Conservation (phyloP, 305 asterid species). For the Rubia balearica region DNA sequence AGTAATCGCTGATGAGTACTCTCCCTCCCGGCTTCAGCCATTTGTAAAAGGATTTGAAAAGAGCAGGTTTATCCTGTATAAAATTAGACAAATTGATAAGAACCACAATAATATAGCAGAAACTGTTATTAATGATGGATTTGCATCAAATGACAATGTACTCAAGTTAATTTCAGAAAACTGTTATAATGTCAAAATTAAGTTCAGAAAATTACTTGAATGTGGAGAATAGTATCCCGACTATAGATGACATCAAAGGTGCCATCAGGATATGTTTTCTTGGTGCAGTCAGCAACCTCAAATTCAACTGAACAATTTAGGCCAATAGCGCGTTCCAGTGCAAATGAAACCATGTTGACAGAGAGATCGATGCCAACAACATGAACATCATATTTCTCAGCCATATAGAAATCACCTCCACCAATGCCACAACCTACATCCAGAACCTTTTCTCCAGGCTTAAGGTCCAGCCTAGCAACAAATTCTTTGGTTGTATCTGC, state of each 20-base stretch:
- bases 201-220: slow-evolving; percentile 48
- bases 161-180: too few species aligned
- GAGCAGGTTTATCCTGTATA: slow-evolving; percentile 82
- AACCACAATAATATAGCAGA: neutral
- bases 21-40: slow-evolving; percentile 98
- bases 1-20: slow-evolving; percentile 83
- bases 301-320: slow-evolving; percentile 88
- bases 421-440: slow-evolving; percentile 99
- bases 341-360: slow-evolving; percentile 86
- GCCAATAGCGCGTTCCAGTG: slow-evolving; percentile 85
- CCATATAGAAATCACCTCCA: slow-evolving; percentile 98
- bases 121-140: neutral
- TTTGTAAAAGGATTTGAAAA: slow-evolving; percentile 79
- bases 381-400: slow-evolving; percentile 76
- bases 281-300: slow-evolving; percentile 97
- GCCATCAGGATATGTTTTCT: slow-evolving; percentile 68
- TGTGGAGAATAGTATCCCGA: slow-evolving; percentile 95
- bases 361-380: slow-evolving; percentile 95
- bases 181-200: slow-evolving; percentile 7
- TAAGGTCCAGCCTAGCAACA: slow-evolving; percentile 65
- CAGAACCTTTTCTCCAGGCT: slow-evolving; percentile 85
- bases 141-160: neutral
- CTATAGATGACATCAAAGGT: slow-evolving; percentile 88
- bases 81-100: neutral
- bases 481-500: slow-evolving; percentile 90